Conservation (phyloP, 768 basidiomycete species). For the Baorangia bicolor region DNA sequence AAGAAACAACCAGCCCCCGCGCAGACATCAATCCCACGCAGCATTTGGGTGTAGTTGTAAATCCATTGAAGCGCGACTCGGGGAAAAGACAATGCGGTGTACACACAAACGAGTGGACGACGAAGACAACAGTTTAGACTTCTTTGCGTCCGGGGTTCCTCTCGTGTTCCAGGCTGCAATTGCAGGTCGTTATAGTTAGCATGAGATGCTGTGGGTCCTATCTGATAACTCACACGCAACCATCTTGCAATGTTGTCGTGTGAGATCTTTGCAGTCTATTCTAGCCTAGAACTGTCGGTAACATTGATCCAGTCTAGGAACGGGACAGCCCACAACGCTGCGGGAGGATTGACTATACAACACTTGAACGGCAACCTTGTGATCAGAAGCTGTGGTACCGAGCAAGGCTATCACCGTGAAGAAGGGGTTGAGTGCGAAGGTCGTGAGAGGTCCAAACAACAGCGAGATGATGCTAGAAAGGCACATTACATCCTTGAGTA, state of each 20-base stretch:
- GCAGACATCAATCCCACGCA: background rate
- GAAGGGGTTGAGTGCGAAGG: background rate
- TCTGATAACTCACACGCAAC: background rate
- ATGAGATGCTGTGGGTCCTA: background rate
- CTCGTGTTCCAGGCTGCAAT: background rate
- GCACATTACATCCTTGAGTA: background rate
- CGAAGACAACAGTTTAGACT: background rate
- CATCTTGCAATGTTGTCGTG: no score
- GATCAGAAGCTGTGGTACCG: background rate
- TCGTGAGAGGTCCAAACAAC: background rate
- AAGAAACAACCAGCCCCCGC: background rate
- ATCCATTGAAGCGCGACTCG: background rate
- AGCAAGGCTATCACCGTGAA: background rate
- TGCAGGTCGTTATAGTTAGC: background rate
- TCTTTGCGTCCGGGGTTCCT: background rate
- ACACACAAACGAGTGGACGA: background rate
- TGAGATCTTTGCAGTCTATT: background rate
- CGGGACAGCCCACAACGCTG: background rate
- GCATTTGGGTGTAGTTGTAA: background rate
- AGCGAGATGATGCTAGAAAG: background rate
- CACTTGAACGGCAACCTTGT: background rate
- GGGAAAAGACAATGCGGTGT: background rate
- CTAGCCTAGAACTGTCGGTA: background rate
- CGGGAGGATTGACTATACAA: background rate
- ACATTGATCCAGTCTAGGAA: background rate